Evolutionary conservation across 805 yeast species (phyloP).

Genomic region (Schwanniomyces yamadae): DNA sequence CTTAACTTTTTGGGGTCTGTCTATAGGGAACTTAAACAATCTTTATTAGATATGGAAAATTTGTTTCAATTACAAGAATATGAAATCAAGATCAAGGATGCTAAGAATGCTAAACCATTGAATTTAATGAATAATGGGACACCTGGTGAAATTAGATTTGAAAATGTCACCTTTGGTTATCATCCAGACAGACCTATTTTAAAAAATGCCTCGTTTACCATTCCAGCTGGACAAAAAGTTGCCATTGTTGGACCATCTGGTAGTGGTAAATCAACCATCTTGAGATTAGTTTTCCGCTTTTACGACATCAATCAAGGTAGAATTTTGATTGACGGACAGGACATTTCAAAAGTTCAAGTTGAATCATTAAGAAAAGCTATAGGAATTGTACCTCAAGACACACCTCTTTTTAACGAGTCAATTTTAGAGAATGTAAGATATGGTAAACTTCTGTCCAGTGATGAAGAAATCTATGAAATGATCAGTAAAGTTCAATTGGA

Average conservation of each 20-base stretch:
- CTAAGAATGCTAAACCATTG: slow-evolving; percentile 62
- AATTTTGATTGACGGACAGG: slow-evolving; percentile 85
- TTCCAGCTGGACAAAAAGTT: slow-evolving; percentile 87
- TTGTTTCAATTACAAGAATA: slow-evolving; percentile 81
- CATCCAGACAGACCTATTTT: slow-evolving; percentile 86
- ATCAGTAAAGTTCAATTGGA: slow-evolving; percentile 71
- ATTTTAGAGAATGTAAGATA: slow-evolving; percentile 84
- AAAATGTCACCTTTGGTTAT: slow-evolving; percentile 90
- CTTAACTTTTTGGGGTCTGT: slow-evolving; percentile 93
- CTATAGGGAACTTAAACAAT: slow-evolving; percentile 90
- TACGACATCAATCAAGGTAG: slow-evolving; percentile 81
- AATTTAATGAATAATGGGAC: slow-evolving; percentile 33
- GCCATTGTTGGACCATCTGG: slow-evolving; percentile 98
- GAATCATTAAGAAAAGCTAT: slow-evolving; percentile 71
- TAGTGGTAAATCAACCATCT: slow-evolving; percentile 88
- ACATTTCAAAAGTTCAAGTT: slow-evolving; percentile 69
- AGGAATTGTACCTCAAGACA: slow-evolving; percentile 97
- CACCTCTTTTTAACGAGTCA: slow-evolving; percentile 91
- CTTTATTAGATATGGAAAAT: slow-evolving; percentile 93
- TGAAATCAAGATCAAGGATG: slow-evolving; percentile 62
- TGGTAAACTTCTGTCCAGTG: slow-evolving; percentile 73
- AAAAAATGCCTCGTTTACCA: slow-evolving; percentile 73
- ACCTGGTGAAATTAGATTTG: slow-evolving; percentile 82
- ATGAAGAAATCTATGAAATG: slow-evolving; percentile 65
- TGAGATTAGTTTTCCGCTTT: slow-evolving; percentile 82